phyloP scores from a whole-genome alignment of 2,329 filamentous ascomycete species.

The Neonectria hederae region DNA sequence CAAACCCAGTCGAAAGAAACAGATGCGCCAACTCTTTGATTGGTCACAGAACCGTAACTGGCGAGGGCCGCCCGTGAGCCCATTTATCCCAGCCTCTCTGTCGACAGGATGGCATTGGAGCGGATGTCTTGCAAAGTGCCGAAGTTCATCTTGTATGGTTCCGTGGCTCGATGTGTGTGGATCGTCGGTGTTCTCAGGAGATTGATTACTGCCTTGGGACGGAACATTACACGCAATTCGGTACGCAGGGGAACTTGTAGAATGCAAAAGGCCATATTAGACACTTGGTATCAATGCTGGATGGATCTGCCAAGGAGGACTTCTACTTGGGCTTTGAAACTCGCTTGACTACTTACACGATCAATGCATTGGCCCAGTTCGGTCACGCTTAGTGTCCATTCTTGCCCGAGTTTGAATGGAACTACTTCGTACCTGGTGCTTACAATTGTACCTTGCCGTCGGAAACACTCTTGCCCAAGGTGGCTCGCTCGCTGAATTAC shows the following conservation, averaged over 20 bases:
- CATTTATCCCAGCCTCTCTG: not conserved
- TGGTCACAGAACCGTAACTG: not conserved
- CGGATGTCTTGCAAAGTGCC: not conserved
- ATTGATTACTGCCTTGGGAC: conserved; percentile 1
- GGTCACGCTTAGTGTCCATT: not conserved
- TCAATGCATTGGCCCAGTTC: not conserved
- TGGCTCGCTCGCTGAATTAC: not conserved
- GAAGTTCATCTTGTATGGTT: not conserved
- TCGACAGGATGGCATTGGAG: not conserved
- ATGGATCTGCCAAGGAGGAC: not conserved
- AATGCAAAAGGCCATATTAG: not conserved
- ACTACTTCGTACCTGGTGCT: not conserved
- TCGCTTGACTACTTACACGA: not conserved
- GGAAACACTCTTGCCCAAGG: not conserved
- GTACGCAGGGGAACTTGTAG: not conserved
- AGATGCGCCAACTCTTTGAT: not conserved
- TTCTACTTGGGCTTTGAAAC: not conserved
- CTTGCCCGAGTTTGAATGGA: not conserved
- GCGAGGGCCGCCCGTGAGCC: not conserved
- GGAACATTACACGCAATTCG: not conserved
- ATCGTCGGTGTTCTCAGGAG: conserved; percentile 1
- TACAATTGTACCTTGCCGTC: not conserved
- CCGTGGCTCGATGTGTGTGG: conserved; percentile 4
- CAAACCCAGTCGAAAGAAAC: not conserved
- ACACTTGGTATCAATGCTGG: conserved; percentile 4